These are phyloP conservation scores for Mycena belliarum DNA, from an alignment of 768 basidiomycete species.

Conservation along the genomic window DNA sequence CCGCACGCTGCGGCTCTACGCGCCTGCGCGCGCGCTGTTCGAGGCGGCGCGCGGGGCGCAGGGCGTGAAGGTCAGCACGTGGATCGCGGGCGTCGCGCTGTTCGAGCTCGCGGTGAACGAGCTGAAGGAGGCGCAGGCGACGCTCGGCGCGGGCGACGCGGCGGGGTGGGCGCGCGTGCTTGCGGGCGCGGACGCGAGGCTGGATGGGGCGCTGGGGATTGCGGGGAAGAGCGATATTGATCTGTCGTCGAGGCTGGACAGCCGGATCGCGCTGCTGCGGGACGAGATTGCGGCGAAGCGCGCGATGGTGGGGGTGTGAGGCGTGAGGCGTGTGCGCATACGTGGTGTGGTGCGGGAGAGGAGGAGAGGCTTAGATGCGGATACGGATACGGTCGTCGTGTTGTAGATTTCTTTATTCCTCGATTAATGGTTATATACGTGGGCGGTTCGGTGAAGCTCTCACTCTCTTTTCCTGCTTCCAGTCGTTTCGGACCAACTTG, in stretches of 20 bases:
- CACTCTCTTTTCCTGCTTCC: no score
- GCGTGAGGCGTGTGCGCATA: background rate
- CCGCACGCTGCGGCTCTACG: slow-evolving; percentile 53
- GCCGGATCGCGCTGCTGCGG: slow-evolving; percentile 64
- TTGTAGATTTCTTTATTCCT: background rate
- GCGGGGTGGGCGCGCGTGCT: slow-evolving; percentile 52
- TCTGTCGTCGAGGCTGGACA: slow-evolving; percentile 68
- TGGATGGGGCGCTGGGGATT: slow-evolving; percentile 53
- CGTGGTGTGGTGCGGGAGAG: background rate
- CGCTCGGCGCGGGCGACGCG: slow-evolving; percentile 35
- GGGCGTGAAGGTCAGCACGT: slow-evolving; percentile 53
- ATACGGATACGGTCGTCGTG: background rate
- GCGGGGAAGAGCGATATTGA: slow-evolving; percentile 56
- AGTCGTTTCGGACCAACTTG: no score
- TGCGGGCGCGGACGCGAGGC: slow-evolving; percentile 45
- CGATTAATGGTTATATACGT: background rate
- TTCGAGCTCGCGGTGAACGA: slow-evolving; percentile 76
- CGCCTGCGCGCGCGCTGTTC: slow-evolving; percentile 48
- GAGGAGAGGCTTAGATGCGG: background rate
- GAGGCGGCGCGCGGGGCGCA: slow-evolving; percentile 50
- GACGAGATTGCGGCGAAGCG: slow-evolving; percentile 71
- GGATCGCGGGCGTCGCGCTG: slow-evolving; percentile 66
- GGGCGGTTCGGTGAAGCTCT: no score
- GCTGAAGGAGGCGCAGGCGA: slow-evolving; percentile 54
- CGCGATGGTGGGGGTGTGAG: slow-evolving; percentile 40